phyloP scores from a whole-genome alignment of 2,329 filamentous ascomycete species.

The Fusarium hainanense region DNA sequence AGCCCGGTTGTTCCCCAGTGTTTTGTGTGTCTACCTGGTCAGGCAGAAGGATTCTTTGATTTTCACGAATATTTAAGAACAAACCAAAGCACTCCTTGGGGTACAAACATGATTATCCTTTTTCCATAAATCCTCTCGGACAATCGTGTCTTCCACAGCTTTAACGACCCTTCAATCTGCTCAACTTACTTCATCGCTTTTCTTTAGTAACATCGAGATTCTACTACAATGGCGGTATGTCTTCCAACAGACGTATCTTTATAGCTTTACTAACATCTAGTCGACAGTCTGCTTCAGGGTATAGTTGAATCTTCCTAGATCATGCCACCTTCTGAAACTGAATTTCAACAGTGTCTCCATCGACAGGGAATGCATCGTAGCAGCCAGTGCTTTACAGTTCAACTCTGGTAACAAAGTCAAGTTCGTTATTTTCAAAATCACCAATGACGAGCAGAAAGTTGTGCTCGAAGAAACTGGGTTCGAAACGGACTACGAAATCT shows the following conservation, averaged over 20 bases:
- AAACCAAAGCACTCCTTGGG: accelerated
- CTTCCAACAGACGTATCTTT: accelerated
- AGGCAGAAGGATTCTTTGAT: not conserved
- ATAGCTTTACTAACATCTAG: accelerated
- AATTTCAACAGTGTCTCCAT: slow-evolving; percentile 18
- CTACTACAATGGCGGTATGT: slow-evolving; percentile 7
- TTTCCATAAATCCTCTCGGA: not conserved
- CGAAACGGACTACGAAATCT: slow-evolving; percentile 21
- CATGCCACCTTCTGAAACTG: not conserved
- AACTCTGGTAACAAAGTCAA: slow-evolving; percentile 18
- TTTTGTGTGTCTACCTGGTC: slow-evolving; percentile 7
- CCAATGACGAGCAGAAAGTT: slow-evolving; percentile 24
- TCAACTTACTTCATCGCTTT: not conserved
- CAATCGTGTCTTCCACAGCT: not conserved
- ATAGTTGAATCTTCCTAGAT: not conserved
- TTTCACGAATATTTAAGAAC: accelerated
- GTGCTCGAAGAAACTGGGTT: slow-evolving; percentile 24
- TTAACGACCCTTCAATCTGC: not conserved
- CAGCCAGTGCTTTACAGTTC: slow-evolving; percentile 18
- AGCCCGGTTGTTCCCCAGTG: too few species aligned
- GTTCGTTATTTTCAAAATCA: slow-evolving; percentile 35
- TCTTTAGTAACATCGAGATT: not conserved
- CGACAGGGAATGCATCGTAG: slow-evolving; percentile 24
- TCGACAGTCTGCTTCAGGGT: slow-evolving; percentile 18
- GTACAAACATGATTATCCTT: accelerated